Evolutionary conservation across 176 grass and related monocot species (phyloP).

Genomic region (Carex parvula): DNA sequence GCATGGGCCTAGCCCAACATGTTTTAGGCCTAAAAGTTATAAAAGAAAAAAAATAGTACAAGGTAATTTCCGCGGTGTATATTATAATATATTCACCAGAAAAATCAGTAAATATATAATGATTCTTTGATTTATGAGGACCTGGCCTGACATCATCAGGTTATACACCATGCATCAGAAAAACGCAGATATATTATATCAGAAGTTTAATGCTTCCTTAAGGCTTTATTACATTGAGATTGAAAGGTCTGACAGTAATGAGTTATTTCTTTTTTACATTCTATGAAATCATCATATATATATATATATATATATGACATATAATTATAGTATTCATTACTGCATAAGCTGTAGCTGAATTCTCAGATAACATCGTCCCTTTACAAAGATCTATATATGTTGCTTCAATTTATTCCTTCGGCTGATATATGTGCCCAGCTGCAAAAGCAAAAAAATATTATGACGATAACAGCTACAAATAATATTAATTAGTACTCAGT

Average conservation of each 20-base stretch:
- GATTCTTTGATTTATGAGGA: too few species aligned
- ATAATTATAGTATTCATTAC: background rate
- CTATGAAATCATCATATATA: background rate
- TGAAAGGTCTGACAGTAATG: background rate
- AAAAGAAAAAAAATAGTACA: too few species aligned
- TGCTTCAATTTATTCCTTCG: constrained; percentile 4
- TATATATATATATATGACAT: too few species aligned
- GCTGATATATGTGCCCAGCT: background rate
- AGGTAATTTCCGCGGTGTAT: too few species aligned
- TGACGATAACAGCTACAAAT: too few species aligned
- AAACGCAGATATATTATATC: background rate
- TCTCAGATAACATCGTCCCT: background rate
- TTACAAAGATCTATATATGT: background rate
- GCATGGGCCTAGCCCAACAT: too few species aligned
- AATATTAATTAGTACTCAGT: too few species aligned
- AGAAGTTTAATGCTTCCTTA: background rate
- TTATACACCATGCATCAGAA: too few species aligned
- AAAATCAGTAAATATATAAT: too few species aligned
- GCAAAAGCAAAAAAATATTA: background rate
- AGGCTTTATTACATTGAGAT: background rate
- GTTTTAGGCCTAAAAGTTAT: too few species aligned
- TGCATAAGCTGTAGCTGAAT: background rate
- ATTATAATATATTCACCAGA: too few species aligned
- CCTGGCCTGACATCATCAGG: too few species aligned
- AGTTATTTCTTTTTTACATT: background rate